Percentiles rank a stretch among this genome's conserved stretches.
Conservation (phyloP, 148 eudicot species). For the Nyssa sinensis region DNA sequence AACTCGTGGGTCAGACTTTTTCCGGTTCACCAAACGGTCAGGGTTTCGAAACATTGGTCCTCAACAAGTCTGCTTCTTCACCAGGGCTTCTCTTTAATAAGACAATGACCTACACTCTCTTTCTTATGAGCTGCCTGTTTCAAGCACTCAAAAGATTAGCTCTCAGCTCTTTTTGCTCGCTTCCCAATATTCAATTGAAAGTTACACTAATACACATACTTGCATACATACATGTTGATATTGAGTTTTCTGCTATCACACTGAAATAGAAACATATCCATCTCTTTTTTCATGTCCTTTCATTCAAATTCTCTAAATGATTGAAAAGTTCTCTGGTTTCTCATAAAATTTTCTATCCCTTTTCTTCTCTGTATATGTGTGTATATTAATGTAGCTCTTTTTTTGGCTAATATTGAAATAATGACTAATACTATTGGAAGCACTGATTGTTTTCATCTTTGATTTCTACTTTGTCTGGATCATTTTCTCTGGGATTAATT, state of each 20-base stretch:
- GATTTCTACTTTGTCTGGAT: background rate
- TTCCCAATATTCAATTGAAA: too few species aligned
- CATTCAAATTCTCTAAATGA: too few species aligned
- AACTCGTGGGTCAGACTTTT: too few species aligned
- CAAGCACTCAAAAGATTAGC: background rate
- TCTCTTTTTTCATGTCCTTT: too few species aligned
- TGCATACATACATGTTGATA: too few species aligned
- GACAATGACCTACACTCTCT: background rate
- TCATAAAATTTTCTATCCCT: background rate
- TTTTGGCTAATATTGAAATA: background rate
- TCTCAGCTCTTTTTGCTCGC: background rate
- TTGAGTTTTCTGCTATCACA: background rate
- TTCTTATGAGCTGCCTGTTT: background rate
- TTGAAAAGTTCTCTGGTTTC: background rate
- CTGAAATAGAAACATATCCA: too few species aligned
- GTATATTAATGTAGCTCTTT: too few species aligned
- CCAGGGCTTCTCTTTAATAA: background rate
- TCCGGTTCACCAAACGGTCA: too few species aligned
- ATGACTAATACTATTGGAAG: background rate
- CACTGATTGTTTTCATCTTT: too few species aligned
- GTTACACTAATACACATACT: too few species aligned
- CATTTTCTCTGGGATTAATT: background rate
- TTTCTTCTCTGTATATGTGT: background rate
- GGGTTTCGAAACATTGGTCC: too few species aligned
- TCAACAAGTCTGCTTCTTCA: too few species aligned